These are phyloP conservation scores for Yamadazyma jaroonii DNA, from an alignment of 1,139 yeast genomes.

Conservation along the genomic window DNA sequence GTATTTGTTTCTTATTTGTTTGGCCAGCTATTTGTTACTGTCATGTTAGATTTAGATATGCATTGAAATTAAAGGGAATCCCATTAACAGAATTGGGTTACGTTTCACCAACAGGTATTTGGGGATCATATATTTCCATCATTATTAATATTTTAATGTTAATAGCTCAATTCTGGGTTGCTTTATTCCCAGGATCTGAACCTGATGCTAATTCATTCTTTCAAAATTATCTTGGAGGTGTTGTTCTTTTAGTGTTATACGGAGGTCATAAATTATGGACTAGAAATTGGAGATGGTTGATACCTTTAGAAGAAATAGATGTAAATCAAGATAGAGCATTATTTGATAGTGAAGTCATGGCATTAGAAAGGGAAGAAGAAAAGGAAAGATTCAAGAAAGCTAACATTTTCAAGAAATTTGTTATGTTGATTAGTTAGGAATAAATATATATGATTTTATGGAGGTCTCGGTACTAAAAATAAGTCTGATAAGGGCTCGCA, in stretches of 20 bases:
- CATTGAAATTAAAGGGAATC: constrained; percentile 34
- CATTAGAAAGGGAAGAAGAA: constrained; percentile 42
- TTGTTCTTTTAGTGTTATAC: constrained; percentile 32
- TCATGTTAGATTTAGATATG: constrained; percentile 43
- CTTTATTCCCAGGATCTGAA: constrained; percentile 34
- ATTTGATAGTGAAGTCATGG: constrained; percentile 38
- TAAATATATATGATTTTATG: no score
- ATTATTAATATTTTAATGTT: constrained; percentile 33
- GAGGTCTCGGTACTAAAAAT: no score
- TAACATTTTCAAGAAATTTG: constrained; percentile 3
- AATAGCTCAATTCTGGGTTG: constrained; percentile 44
- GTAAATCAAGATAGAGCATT: constrained; percentile 41
- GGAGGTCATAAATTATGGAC: constrained; percentile 40
- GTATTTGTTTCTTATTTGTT: constrained; percentile 40
- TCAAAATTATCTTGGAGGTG: constrained; percentile 36
- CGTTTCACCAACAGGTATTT: constrained; percentile 38
- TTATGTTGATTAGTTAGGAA: constrained; percentile 1
- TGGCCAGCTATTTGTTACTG: constrained; percentile 44
- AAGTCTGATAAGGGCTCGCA: no score
- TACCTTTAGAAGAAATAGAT: constrained; percentile 38
- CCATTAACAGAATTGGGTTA: constrained; percentile 37
- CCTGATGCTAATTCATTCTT: constrained; percentile 37
- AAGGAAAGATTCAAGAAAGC: constrained; percentile 29
- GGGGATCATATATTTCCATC: constrained; percentile 38
- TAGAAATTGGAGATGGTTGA: constrained; percentile 28